Conservation (phyloP, 371 early-diverging fungal species). For the Astathelohania contejeani region DNA sequence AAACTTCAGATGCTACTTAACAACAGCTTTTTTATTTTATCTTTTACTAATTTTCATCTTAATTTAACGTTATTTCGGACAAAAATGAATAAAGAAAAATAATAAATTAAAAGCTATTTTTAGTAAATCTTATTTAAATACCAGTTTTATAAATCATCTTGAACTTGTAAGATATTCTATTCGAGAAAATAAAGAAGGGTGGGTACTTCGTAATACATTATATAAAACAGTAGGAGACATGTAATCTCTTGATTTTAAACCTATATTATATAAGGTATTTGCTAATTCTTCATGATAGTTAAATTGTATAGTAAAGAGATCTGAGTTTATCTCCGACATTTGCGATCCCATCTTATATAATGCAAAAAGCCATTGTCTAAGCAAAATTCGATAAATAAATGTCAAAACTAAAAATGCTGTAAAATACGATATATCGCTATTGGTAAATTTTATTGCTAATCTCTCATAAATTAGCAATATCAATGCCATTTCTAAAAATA, state of each 20-base stretch:
- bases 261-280: conserved; percentile 42
- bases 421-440: conserved; percentile 24
- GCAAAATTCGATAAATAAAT: conserved; percentile 35
- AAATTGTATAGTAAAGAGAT: conserved; percentile 45
- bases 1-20: too few relatives aligned
- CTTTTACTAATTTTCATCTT: too few relatives aligned
- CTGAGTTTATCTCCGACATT: conserved; percentile 49
- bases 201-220: conserved; percentile 43
- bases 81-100: too few relatives aligned
- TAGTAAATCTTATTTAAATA: too few relatives aligned
- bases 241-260: conserved; percentile 24
- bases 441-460: conserved; percentile 24
- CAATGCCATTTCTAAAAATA: conserved; percentile 33
- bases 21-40: too few relatives aligned
- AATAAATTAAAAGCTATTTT: too few relatives aligned
- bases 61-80: too few relatives aligned
- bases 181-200: conserved; percentile 47
- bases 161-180: conserved; percentile 43
- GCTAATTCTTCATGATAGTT: conserved; percentile 39
- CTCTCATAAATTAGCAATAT: conserved; percentile 25
- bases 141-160: too few relatives aligned
- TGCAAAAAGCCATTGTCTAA: conserved; percentile 38
- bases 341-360: conserved; percentile 48
- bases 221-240: conserved; percentile 42
- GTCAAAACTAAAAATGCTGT: conserved; percentile 40